Conservation (phyloP, 495 filamentous ascomycete species). For the Aspergillus cavernicola region DNA sequence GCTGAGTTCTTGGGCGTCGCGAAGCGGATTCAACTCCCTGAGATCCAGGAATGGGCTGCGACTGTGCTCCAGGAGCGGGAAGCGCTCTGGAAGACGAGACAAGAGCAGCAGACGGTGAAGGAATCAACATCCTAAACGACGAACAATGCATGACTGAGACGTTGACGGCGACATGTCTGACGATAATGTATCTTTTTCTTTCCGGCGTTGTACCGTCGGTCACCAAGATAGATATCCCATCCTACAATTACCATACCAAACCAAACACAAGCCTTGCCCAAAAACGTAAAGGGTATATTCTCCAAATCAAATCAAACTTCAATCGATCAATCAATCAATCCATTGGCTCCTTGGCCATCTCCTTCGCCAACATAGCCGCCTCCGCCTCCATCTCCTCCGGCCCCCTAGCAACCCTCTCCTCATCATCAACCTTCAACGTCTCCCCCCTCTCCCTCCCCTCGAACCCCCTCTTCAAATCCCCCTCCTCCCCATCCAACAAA, state of each 20-base stretch:
- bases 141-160: background rate
- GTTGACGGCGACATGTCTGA: slow-evolving; percentile 10
- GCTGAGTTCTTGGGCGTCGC: slow-evolving; percentile 80
- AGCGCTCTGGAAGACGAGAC: slow-evolving; percentile 59
- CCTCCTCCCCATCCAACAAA: slow-evolving; percentile 78
- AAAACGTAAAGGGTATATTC: background rate
- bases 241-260: background rate
- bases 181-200: background rate
- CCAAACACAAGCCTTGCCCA: background rate
- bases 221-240: slow-evolving; percentile 12
- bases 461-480: slow-evolving; percentile 63
- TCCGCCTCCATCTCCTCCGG: slow-evolving; percentile 78
- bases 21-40: slow-evolving; percentile 63
- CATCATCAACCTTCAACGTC: slow-evolving; percentile 59
- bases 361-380: slow-evolving; percentile 59
- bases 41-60: slow-evolving; percentile 75
- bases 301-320: background rate
- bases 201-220: slow-evolving; percentile 12
- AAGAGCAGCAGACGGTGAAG: background rate
- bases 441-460: slow-evolving; percentile 47
- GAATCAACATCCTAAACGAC: background rate
- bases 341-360: slow-evolving; percentile 42
- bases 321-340: slow-evolving; percentile 8
- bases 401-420: slow-evolving; percentile 61
- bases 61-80: slow-evolving; percentile 73